Percentiles rank a stretch among this genome's conserved stretches.
Evolutionary conservation across 2,329 filamentous ascomycete genomes (phyloP).

Genomic region (Hymenoscyphus albidus): DNA sequence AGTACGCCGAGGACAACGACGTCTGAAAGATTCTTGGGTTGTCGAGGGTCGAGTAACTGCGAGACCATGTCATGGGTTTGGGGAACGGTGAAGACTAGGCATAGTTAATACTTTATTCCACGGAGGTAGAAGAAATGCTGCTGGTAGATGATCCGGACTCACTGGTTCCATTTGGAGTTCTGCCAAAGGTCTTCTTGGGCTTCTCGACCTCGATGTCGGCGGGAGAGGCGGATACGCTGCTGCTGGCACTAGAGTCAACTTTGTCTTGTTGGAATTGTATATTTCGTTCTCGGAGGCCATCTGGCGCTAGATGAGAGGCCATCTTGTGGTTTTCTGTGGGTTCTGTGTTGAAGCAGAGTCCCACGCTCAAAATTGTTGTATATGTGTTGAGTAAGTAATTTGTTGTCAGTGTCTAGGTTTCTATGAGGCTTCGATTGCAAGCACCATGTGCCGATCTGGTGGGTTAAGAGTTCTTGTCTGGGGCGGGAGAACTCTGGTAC

Average conservation of each 20-base stretch:
- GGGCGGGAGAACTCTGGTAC: constrained; percentile 7
- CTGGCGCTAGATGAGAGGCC: constrained; percentile 4
- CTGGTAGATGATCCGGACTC: constrained; percentile 38
- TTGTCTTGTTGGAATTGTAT: constrained; percentile 13
- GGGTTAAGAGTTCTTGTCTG: neutral
- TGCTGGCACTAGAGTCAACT: constrained; percentile 14
- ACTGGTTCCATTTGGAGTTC: constrained; percentile 89
- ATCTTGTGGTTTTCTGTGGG: constrained; percentile 17
- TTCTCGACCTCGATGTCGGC: constrained; percentile 38
- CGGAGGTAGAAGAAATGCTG: no score
- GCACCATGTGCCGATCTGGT: neutral
- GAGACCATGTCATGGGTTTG: constrained; percentile 99
- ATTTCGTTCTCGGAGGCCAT: constrained; percentile 30
- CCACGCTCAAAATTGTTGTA: constrained; percentile 10
- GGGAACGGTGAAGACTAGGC: constrained; percentile 85
- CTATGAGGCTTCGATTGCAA: neutral
- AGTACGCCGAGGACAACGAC: constrained; percentile 74
- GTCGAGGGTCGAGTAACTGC: constrained; percentile 86
- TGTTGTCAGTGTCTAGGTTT: neutral
- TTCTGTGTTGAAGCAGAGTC: constrained; percentile 12
- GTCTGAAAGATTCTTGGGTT: constrained; percentile 94
- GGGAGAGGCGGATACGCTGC: constrained; percentile 16
- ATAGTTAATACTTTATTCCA: neutral
- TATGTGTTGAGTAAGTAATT: neutral
- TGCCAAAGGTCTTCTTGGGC: constrained; percentile 78